These are phyloP conservation scores for Vitis hybrid DNA, from an alignment of 177 flowering plant species.

Conservation along the genomic window DNA sequence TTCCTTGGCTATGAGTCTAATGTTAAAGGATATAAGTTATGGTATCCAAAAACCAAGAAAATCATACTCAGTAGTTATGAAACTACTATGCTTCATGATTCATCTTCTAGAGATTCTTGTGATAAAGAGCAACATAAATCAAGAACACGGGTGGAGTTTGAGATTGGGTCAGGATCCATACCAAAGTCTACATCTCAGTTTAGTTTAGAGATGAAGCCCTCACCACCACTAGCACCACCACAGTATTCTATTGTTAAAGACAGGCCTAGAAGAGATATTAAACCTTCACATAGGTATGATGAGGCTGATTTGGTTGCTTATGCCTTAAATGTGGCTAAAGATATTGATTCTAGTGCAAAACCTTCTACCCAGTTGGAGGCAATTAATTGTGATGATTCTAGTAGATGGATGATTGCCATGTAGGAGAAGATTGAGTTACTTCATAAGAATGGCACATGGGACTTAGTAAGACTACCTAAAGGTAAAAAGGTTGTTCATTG, in stretches of 20 bases:
- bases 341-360: not conserved
- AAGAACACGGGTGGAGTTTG: not conserved
- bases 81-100: not conserved
- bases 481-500: no score
- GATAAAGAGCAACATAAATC: not conserved
- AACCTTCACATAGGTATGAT: not conserved
- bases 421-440: not conserved
- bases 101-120: not conserved
- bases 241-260: no score
- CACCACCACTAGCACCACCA: not conserved
- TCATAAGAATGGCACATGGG: no score
- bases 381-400: not conserved
- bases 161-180: not conserved
- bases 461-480: no score
- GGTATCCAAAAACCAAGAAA: not conserved
- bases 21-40: not conserved
- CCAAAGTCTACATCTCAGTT: not conserved
- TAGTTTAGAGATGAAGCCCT: not conserved
- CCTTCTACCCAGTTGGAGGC: not conserved
- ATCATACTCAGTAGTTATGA: not conserved
- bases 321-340: not conserved
- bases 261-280: not conserved
- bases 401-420: not conserved
- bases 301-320: not conserved
- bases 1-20: not conserved